Evolutionary conservation across 2,329 filamentous ascomycete genomes (phyloP).

Genomic region (Paracamarosporium sp.): DNA sequence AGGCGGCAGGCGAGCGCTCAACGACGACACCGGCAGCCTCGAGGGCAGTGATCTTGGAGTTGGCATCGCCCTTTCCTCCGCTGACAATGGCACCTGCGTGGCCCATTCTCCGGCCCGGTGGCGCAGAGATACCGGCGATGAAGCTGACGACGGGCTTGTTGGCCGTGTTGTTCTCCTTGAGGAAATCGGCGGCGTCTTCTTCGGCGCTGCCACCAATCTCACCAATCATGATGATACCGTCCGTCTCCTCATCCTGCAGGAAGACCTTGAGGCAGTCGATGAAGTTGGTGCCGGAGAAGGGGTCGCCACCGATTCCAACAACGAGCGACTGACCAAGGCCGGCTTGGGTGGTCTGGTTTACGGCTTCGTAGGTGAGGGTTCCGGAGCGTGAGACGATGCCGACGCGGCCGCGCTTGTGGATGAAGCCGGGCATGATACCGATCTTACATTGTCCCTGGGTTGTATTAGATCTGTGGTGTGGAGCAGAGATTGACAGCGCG

Average conservation of each 20-base stretch:
- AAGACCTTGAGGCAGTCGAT: slow-evolving; percentile 99
- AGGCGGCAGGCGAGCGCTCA: slow-evolving; percentile 78
- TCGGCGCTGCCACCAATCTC: slow-evolving; percentile 98
- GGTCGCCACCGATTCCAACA: slow-evolving; percentile 97
- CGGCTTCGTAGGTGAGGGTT: slow-evolving; percentile 98
- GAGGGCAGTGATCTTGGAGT: slow-evolving; percentile 96
- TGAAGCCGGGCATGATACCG: slow-evolving; percentile 99
- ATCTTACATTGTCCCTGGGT: slow-evolving; percentile 96
- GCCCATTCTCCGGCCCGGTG: slow-evolving; percentile 95
- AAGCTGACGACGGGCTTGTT: slow-evolving; percentile 98
- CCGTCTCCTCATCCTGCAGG: slow-evolving; percentile 92
- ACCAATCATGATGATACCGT: slow-evolving; percentile 99
- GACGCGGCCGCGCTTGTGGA: slow-evolving; percentile 98
- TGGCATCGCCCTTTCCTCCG: slow-evolving; percentile 95
- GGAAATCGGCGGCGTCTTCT: slow-evolving; percentile 97
- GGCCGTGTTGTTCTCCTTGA: slow-evolving; percentile 87
- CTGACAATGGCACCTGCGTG: slow-evolving; percentile 98
- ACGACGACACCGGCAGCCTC: slow-evolving; percentile 94
- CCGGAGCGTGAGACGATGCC: slow-evolving; percentile 98
- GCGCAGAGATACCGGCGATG: slow-evolving; percentile 97
- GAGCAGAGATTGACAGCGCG: slow-evolving; percentile 16
- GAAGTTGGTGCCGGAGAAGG: slow-evolving; percentile 99
- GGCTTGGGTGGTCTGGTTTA: slow-evolving; percentile 98
- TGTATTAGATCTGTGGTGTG: slow-evolving; percentile 17
- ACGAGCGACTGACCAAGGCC: slow-evolving; percentile 98